Evolutionary conservation across 1,139 yeast genomes (phyloP).

Genomic region (Kluyveromyces marxianus): DNA sequence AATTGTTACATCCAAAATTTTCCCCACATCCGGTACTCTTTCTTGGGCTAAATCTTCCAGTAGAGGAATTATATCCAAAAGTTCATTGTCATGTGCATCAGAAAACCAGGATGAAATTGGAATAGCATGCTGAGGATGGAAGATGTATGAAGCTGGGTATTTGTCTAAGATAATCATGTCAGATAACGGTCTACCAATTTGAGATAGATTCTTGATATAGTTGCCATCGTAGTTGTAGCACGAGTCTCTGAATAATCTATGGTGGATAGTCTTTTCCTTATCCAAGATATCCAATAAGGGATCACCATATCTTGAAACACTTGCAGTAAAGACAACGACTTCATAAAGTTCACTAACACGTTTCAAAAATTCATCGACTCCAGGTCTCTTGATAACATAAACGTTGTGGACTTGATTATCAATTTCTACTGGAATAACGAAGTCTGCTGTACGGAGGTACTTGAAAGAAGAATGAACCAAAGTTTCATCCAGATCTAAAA

Average conservation of each 20-base stretch:
- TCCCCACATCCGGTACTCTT: slow-evolving; percentile 70
- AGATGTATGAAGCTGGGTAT: slow-evolving; percentile 92
- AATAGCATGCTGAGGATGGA: slow-evolving; percentile 96
- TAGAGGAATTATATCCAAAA: slow-evolving; percentile 83
- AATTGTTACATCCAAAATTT: slow-evolving; percentile 70
- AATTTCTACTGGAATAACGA: slow-evolving; percentile 87
- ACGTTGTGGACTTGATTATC: slow-evolving; percentile 90
- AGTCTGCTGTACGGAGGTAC: slow-evolving; percentile 85
- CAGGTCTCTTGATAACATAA: slow-evolving; percentile 94
- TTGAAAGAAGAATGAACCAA: slow-evolving; percentile 93
- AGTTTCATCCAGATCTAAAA: slow-evolving; percentile 91
- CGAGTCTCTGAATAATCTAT: slow-evolving; percentile 83
- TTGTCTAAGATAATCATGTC: slow-evolving; percentile 90
- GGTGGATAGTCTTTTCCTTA: slow-evolving; percentile 58
- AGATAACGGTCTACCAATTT: slow-evolving; percentile 82
- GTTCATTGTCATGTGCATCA: slow-evolving; percentile 93
- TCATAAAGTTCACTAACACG: slow-evolving; percentile 83
- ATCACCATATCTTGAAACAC: slow-evolving; percentile 91
- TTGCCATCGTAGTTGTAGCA: slow-evolving; percentile 82
- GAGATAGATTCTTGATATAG: slow-evolving; percentile 87
- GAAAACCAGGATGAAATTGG: slow-evolving; percentile 99
- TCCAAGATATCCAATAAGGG: slow-evolving; percentile 89
- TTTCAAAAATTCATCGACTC: slow-evolving; percentile 86
- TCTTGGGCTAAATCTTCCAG: slow-evolving; percentile 69
- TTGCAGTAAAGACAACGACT: slow-evolving; percentile 94